phyloP scores from a whole-genome alignment of 2,329 filamentous ascomycete genomes.

The Clarireedia hainanense region DNA sequence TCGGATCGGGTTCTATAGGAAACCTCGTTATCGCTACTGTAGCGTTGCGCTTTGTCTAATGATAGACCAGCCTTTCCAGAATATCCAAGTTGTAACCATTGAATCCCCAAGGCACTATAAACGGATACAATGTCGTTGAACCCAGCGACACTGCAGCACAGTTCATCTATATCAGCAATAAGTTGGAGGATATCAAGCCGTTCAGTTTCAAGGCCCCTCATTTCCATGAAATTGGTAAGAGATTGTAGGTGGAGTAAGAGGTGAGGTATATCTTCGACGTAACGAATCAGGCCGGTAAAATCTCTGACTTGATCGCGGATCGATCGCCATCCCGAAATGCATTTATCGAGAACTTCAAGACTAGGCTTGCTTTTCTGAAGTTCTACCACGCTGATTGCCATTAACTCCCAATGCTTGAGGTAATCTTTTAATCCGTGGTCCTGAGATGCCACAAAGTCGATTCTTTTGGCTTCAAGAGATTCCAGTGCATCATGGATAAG shows the following conservation, averaged over 20 bases:
- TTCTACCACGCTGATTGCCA: slow-evolving; percentile 21
- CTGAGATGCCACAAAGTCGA: slow-evolving; percentile 15
- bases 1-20: slow-evolving; percentile 40
- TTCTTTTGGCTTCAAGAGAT: not conserved
- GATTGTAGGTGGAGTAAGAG: slow-evolving; percentile 44
- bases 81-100: slow-evolving; percentile 53
- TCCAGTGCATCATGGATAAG: slow-evolving; percentile 16
- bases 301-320: slow-evolving; percentile 38
- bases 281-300: slow-evolving; percentile 33
- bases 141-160: slow-evolving; percentile 34
- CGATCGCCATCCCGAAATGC: slow-evolving; percentile 25
- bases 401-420: slow-evolving; percentile 19
- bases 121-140: slow-evolving; percentile 35
- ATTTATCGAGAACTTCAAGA: slow-evolving; percentile 18
- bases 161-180: slow-evolving; percentile 38
- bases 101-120: slow-evolving; percentile 37
- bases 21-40: slow-evolving; percentile 33
- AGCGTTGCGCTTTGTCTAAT: slow-evolving; percentile 51
- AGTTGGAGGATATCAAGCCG: slow-evolving; percentile 42
- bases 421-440: slow-evolving; percentile 23
- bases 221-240: slow-evolving; percentile 47
- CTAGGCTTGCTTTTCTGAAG: slow-evolving; percentile 21
- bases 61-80: slow-evolving; percentile 47
- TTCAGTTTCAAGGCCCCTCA: slow-evolving; percentile 45
- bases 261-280: slow-evolving; percentile 42